A percentile compares a stretch with the other conserved stretches of the same genome.
Evolutionary conservation across 176 grass and related monocot species (phyloP).

Genomic region (Rhynchospora breviuscula): DNA sequence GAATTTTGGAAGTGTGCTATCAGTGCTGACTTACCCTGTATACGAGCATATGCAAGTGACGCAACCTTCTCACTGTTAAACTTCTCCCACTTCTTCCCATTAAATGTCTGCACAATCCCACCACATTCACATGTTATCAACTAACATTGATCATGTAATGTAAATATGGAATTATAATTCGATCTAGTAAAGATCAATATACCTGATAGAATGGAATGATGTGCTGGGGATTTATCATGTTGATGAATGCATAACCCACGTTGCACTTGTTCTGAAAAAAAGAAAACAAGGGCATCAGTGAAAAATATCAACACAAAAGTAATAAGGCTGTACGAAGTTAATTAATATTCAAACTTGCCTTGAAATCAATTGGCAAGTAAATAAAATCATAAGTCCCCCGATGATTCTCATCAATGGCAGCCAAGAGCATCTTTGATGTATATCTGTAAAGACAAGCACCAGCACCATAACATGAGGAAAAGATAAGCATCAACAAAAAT

Average conservation of each 20-base stretch:
- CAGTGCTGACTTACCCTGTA: slow-evolving; percentile 72
- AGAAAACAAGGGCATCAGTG: background rate
- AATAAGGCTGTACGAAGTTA: background rate
- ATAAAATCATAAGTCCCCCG: slow-evolving; percentile 92
- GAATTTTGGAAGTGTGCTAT: slow-evolving; percentile 97
- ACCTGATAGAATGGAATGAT: slow-evolving; percentile 95
- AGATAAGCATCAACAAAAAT: background rate
- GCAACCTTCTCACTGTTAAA: slow-evolving; percentile 99
- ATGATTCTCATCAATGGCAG: slow-evolving; percentile 89
- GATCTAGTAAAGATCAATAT: slow-evolving; percentile 6
- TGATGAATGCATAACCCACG: slow-evolving; percentile 95
- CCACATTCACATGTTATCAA: slow-evolving; percentile 18
- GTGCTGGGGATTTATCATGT: slow-evolving; percentile 79
- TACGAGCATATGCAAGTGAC: slow-evolving; percentile 94
- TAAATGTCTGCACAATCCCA: slow-evolving; percentile 52
- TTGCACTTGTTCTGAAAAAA: slow-evolving; percentile 92
- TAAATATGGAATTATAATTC: slow-evolving; percentile 17
- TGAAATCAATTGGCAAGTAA: slow-evolving; percentile 96
- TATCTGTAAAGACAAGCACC: slow-evolving; percentile 50
- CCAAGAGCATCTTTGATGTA: slow-evolving; percentile 94
- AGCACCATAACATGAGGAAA: background rate
- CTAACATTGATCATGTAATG: slow-evolving; percentile 9
- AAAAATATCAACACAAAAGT: slow-evolving; percentile 8
- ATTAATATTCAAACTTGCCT: slow-evolving; percentile 41
- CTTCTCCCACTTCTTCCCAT: slow-evolving; percentile 97